Percentiles rank a stretch among this genome's conserved stretches.
Conservation (phyloP, 2,329 filamentous ascomycete species). For the Penicillium thymicola region DNA sequence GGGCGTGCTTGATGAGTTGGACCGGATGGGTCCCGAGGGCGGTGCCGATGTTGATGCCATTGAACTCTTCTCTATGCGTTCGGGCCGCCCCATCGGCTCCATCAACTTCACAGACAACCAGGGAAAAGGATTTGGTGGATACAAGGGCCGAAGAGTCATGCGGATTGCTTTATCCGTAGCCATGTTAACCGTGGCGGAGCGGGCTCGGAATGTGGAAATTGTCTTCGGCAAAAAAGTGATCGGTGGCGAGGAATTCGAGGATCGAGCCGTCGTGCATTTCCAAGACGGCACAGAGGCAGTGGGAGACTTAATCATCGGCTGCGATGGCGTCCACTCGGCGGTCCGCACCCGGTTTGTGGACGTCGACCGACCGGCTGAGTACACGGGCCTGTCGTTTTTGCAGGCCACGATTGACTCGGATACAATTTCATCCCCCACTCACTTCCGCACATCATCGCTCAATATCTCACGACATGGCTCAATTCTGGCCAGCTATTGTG, state of each 20-base stretch:
- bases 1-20: constrained; percentile 39
- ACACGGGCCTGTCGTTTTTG: constrained; percentile 43
- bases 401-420: constrained; percentile 33
- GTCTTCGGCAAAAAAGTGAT: constrained; percentile 43
- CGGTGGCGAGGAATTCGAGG: constrained; percentile 32
- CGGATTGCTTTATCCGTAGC: constrained; percentile 42
- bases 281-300: constrained; percentile 34
- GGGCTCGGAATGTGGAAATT: constrained; percentile 37
- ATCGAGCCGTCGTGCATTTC: constrained; percentile 37
- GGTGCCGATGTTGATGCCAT: constrained; percentile 42
- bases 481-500: constrained; percentile 41
- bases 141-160: constrained; percentile 43
- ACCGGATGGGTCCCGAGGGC: constrained; percentile 38
- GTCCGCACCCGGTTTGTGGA: constrained; percentile 39
- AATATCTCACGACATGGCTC: constrained; percentile 41
- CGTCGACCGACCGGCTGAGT: constrained; percentile 34
- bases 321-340: constrained; percentile 43
- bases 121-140: constrained; percentile 39
- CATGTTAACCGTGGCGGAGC: constrained; percentile 40
- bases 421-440: constrained; percentile 26
- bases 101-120: constrained; percentile 39
- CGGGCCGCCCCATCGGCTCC: constrained; percentile 36
- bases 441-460: constrained; percentile 41
- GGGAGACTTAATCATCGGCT: constrained; percentile 40
- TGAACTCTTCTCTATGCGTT: constrained; percentile 42